phyloP scores from a whole-genome alignment of 345 rosid species.

The Anastatica hierochuntica region DNA sequence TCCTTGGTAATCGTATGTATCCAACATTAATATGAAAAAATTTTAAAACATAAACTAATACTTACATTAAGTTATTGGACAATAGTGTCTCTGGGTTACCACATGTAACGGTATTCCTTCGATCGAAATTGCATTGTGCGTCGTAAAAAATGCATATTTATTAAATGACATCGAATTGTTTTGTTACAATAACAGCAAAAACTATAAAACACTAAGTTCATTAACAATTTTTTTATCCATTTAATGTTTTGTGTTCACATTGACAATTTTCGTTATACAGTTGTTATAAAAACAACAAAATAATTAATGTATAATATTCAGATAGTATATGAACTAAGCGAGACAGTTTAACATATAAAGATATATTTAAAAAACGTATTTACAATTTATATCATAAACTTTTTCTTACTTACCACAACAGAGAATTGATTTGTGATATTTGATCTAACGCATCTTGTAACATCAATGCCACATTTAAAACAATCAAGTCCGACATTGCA shows the following conservation, averaged over 20 bases:
- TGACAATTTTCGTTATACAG: too few species aligned
- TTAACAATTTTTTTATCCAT: too few species aligned
- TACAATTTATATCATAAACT: too few species aligned
- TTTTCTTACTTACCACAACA: slow-evolving; percentile 19
- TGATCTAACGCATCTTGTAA: slow-evolving; percentile 36
- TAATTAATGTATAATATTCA: too few species aligned
- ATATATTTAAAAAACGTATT: too few species aligned
- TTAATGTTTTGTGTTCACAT: too few species aligned
- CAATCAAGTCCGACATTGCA: slow-evolving; percentile 32
- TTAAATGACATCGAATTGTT: slow-evolving; percentile 49
- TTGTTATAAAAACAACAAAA: too few species aligned
- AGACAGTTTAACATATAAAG: too few species aligned
- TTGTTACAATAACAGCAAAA: too few species aligned
- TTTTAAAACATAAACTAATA: neutral
- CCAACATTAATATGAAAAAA: slow-evolving; percentile 35
- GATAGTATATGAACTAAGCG: too few species aligned
- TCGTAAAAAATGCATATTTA: slow-evolving; percentile 43
- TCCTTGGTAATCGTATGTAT: slow-evolving; percentile 44
- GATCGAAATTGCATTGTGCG: slow-evolving; percentile 51
- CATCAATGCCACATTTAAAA: slow-evolving; percentile 21
- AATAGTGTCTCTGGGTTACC: slow-evolving; percentile 53
- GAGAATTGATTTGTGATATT: slow-evolving; percentile 33
- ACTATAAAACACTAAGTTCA: too few species aligned
- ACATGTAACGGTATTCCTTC: slow-evolving; percentile 33
- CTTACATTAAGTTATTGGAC: slow-evolving; percentile 14